Evolutionary conservation across 2,329 filamentous ascomycete species (phyloP), one percentile per base, ranked within the genome.

Genomic region (Sporothrix humicola): DNA sequence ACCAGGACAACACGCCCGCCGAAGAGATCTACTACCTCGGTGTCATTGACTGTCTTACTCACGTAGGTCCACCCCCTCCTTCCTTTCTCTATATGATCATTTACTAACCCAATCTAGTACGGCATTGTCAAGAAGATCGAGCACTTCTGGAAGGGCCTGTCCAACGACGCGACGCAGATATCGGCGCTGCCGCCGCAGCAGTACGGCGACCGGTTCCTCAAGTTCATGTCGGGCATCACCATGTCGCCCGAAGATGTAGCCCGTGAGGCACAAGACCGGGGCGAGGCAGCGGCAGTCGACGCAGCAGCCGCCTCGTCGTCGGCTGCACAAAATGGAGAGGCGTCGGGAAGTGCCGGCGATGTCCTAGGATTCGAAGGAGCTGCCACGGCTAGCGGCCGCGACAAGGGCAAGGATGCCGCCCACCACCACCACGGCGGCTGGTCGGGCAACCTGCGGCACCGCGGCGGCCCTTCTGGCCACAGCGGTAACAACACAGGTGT

Each of bases 1-100:
- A 98, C 79, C 94, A 98, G 81, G 91, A 97, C 82, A 92, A 97
- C 76, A 84, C 85, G 17, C 90, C 93, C 1, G 95, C 92, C 1
- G 93, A 98, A 72, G 94, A 97, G 82, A 94, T 99, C 58, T 99
- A 99, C 82, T 99, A 99, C 81, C 89, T 99, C 8, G 97, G 96
- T 50, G 97, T 99, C 78, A 99, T 99, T 81, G 96, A 99, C 83
- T 99, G 96, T 82, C 86, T 99, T 79, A 99, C 96, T 78, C 94
- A 98, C 81, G 94, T 97, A 87, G 89, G 93, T 89, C 31, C 31
- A 31, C 5, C 31, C 31, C 31, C 12, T 73, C 31, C 50, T 69
- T 52, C 12, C 59, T 13, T 12, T 31, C 50, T 31, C 4, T 31
- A 69, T 37, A 17, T 23, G 46, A 8, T 26, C n/a, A 1, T 69